Evolutionary conservation across 495 filamentous ascomycete species (phyloP).

Genomic region (Podospora conica): DNA sequence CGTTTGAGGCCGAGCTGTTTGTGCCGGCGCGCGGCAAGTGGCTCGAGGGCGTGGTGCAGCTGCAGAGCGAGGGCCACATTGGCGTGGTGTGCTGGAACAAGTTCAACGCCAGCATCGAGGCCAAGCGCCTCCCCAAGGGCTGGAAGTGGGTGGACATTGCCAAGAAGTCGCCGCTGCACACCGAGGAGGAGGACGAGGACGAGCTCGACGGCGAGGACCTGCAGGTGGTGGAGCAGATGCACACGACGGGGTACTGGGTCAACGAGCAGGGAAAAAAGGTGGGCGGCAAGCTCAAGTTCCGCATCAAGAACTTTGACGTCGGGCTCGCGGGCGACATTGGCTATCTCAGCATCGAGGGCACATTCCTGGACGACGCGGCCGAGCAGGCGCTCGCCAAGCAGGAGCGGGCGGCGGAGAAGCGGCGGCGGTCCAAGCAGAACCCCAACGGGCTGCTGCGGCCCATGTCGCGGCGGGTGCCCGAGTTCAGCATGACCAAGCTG

Average conservation of each 20-base stretch:
- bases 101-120: constrained; percentile 47
- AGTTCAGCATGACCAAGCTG: constrained; percentile 47
- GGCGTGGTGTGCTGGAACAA: constrained; percentile 45
- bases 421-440: constrained; percentile 29
- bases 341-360: constrained; percentile 44
- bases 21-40: constrained; percentile 40
- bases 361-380: constrained; percentile 38
- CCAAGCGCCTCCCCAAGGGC: constrained; percentile 37
- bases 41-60: constrained; percentile 44
- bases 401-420: constrained; percentile 33
- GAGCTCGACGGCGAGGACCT: constrained; percentile 25
- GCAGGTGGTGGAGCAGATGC: constrained; percentile 36
- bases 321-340: constrained; percentile 44
- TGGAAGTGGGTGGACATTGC: constrained; percentile 43
- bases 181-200: constrained; percentile 21
- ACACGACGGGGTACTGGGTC: constrained; percentile 46
- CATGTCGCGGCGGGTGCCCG: constrained; percentile 34
- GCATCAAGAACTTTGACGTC: constrained; percentile 47
- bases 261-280: constrained; percentile 33
- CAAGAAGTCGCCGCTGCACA: constrained; percentile 16
- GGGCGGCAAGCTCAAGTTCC: constrained; percentile 39
- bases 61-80: constrained; percentile 45
- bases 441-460: constrained; percentile 27
- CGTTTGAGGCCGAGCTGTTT: constrained; percentile 41
- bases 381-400: constrained; percentile 31